Evolutionary conservation across 345 rosid genomes (phyloP).

Genomic region (Murraya paniculata): DNA sequence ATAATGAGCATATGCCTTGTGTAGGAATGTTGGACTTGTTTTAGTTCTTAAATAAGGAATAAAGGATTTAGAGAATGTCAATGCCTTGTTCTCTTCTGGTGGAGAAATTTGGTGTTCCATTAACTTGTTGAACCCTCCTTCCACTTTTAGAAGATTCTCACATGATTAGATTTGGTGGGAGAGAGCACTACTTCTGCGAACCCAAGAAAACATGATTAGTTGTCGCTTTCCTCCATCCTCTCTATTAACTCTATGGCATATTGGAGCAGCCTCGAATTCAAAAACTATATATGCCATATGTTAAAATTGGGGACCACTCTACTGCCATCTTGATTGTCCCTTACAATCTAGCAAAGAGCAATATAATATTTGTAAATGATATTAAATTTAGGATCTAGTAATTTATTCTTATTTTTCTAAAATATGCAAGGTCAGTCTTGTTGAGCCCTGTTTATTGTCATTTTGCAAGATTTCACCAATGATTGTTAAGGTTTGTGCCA

Average conservation of each 20-base stretch:
- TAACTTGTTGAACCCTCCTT: constrained; percentile 14
- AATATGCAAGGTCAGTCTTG: constrained; percentile 10
- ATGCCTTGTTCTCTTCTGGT: constrained; percentile 21
- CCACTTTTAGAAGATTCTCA: constrained; percentile 25
- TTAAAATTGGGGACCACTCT: constrained; percentile 30
- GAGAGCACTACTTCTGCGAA: neutral
- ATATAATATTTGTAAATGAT: constrained; percentile 8
- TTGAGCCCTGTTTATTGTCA: constrained; percentile 8
- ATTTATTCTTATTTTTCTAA: constrained; percentile 12
- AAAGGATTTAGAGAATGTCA: constrained; percentile 8
- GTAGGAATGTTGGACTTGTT: constrained; percentile 18
- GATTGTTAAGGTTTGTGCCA: constrained; percentile 12
- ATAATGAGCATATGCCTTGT: constrained; percentile 11
- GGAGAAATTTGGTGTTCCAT: constrained; percentile 6
- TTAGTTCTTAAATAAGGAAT: constrained; percentile 2
- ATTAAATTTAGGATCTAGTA: constrained; percentile 5
- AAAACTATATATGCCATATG: constrained; percentile 7
- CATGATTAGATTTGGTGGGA: constrained; percentile 17
- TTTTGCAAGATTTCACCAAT: constrained; percentile 3
- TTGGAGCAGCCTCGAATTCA: constrained; percentile 5
- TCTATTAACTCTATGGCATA: constrained; percentile 14
- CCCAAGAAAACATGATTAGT: constrained; percentile 7
- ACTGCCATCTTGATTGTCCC: constrained; percentile 22
- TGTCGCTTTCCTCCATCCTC: constrained; percentile 17
- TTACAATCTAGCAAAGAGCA: constrained; percentile 8